Evolutionary conservation across 1,284 basidiomycete genomes (phyloP).

Genomic region (Puccinia hordei): DNA sequence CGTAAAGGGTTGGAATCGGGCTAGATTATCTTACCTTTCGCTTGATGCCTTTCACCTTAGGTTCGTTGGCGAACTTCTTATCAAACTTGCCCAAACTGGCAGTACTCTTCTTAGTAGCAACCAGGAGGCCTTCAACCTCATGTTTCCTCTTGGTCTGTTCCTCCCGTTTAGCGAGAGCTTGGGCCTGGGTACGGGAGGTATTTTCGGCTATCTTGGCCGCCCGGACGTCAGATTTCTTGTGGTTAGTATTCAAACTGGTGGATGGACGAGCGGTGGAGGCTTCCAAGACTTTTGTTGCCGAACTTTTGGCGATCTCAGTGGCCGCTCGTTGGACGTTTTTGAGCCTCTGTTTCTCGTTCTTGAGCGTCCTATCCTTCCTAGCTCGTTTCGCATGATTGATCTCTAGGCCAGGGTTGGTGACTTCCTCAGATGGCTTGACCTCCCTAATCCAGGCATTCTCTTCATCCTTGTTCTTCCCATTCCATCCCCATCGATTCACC

Average conservation of each 20-base stretch:
- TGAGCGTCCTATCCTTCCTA: slow-evolving; percentile 76
- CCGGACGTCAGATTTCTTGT: slow-evolving; percentile 51
- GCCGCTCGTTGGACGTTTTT: slow-evolving; percentile 73
- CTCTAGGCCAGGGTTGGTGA: slow-evolving; percentile 49
- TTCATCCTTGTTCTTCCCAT: slow-evolving; percentile 75
- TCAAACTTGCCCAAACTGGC: slow-evolving; percentile 89
- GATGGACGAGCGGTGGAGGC: slow-evolving; percentile 55
- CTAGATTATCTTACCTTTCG: slow-evolving; percentile 70
- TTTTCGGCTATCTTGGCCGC: slow-evolving; percentile 53
- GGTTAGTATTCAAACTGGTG: slow-evolving; percentile 50
- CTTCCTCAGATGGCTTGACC: slow-evolving; percentile 43
- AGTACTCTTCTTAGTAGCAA: slow-evolving; percentile 78
- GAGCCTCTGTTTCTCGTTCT: slow-evolving; percentile 80
- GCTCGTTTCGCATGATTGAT: slow-evolving; percentile 67
- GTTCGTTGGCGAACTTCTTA: slow-evolving; percentile 83
- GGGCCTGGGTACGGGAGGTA: slow-evolving; percentile 51
- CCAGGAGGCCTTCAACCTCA: slow-evolving; percentile 76
- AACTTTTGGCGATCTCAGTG: slow-evolving; percentile 53
- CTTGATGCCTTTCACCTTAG: slow-evolving; percentile 82
- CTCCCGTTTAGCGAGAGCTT: slow-evolving; percentile 51
- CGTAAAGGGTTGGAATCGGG: not conserved
- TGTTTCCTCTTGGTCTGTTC: slow-evolving; percentile 67
- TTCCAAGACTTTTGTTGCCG: slow-evolving; percentile 39
- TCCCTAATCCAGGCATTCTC: slow-evolving; percentile 86
- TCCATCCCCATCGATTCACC: slow-evolving; percentile 86